phyloP scores from a whole-genome alignment of 176 grass and related monocot species.

The Aegilops sharonensis region DNA sequence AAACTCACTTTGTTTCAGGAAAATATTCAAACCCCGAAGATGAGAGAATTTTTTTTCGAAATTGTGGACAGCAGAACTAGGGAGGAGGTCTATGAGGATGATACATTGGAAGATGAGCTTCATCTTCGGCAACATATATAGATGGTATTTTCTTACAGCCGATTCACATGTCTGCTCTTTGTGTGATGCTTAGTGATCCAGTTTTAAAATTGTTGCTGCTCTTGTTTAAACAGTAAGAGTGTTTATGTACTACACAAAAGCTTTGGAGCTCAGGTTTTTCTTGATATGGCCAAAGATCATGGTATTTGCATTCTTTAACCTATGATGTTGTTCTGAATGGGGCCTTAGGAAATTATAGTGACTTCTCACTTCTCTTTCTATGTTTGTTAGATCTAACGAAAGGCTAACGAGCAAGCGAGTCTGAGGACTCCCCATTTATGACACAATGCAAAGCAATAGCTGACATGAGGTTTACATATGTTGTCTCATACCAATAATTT shows the following conservation, averaged over 20 bases:
- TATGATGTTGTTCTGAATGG: slow-evolving; percentile 18
- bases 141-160: slow-evolving; percentile 49
- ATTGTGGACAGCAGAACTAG: slow-evolving; percentile 43
- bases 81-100: slow-evolving; percentile 59
- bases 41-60: slow-evolving; percentile 55
- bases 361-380: slow-evolving; percentile 16
- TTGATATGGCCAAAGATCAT: slow-evolving; percentile 88
- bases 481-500: slow-evolving; percentile 87
- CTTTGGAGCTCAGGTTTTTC: slow-evolving; percentile 93
- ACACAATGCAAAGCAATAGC: slow-evolving; percentile 87
- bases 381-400: slow-evolving; percentile 78
- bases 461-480: slow-evolving; percentile 96
- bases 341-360: neutral
- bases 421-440: slow-evolving; percentile 70
- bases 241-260: slow-evolving; percentile 96
- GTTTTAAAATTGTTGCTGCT: neutral
- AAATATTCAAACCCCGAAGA: slow-evolving; percentile 42
- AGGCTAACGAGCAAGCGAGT: slow-evolving; percentile 51
- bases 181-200: neutral
- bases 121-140: slow-evolving; percentile 81
- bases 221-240: slow-evolving; percentile 65
- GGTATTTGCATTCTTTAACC: slow-evolving; percentile 44
- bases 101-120: slow-evolving; percentile 76
- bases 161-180: neutral
- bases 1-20: slow-evolving; percentile 1